Conservation (phyloP, 352 stramenopile species). For the Phytophthora idaei region DNA sequence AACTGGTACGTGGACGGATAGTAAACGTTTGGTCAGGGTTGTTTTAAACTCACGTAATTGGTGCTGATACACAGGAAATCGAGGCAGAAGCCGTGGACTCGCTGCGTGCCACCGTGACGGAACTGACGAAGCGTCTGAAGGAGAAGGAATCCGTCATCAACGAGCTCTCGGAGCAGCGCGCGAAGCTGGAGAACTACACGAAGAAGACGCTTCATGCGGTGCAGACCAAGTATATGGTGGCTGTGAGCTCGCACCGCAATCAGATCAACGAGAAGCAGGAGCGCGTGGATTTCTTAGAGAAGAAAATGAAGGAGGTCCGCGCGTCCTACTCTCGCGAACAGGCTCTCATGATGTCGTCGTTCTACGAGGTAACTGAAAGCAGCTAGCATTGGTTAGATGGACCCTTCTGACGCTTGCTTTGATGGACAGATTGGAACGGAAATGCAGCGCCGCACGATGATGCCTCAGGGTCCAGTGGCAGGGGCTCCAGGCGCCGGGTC, state of each 20-base stretch:
- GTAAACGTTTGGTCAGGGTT: conserved; percentile 4
- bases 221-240: conserved; percentile 92
- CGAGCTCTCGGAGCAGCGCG: conserved; percentile 81
- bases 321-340: conserved; percentile 85
- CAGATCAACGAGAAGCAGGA: conserved; percentile 89
- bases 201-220: conserved; percentile 92
- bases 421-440: conserved; percentile 80
- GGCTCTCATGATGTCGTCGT: conserved; percentile 88
- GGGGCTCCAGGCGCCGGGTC: conserved; percentile 55
- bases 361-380: conserved; percentile 72
- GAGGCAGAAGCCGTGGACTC: conserved; percentile 75
- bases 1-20: conserved; percentile 53
- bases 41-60: conserved; percentile 14
- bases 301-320: conserved; percentile 85
- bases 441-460: conserved; percentile 89
- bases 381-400: neutral
- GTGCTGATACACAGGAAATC: conserved; percentile 37
- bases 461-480: conserved; percentile 65
- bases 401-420: conserved; percentile 6
- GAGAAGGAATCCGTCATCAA: conserved; percentile 91
- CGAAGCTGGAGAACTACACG: conserved; percentile 91
- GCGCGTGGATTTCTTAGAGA: conserved; percentile 84
- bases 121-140: conserved; percentile 87
- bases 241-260: conserved; percentile 88
- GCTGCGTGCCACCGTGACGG: conserved; percentile 74